These are phyloP conservation scores for Epichloe hybrida DNA, from an alignment of 2,329 filamentous ascomycete genomes.

Conservation along the genomic window DNA sequence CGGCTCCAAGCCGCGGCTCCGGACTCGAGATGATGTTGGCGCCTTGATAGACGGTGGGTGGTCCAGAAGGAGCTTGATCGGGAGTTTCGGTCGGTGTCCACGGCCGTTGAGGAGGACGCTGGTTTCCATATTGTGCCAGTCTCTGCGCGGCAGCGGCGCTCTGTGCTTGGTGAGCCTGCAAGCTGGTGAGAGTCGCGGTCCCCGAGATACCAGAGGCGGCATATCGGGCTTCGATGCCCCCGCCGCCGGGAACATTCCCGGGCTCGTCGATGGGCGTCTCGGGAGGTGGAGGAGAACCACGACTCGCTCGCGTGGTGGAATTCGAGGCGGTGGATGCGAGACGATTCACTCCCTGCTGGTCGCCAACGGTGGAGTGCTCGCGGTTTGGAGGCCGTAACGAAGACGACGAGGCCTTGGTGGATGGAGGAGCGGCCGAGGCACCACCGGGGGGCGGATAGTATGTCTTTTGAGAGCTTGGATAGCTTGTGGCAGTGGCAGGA, in stretches of 20 bases:
- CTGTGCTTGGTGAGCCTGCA: slow-evolving; percentile 46
- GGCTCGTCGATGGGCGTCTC: slow-evolving; percentile 77
- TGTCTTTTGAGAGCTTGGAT: slow-evolving; percentile 39
- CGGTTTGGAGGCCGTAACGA: slow-evolving; percentile 10
- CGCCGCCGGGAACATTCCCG: slow-evolving; percentile 48
- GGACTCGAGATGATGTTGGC: slow-evolving; percentile 50
- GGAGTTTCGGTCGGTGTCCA: slow-evolving; percentile 94
- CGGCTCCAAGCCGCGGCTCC: slow-evolving; percentile 26
- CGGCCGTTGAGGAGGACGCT: slow-evolving; percentile 39
- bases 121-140: slow-evolving; percentile 57
- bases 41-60: slow-evolving; percentile 85
- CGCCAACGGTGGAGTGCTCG: slow-evolving; percentile 18
- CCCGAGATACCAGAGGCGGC: slow-evolving; percentile 84
- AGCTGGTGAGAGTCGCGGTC: slow-evolving; percentile 63
- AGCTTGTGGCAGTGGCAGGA: slow-evolving; percentile 26
- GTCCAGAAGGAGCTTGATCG: slow-evolving; percentile 74
- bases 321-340: slow-evolving; percentile 77
- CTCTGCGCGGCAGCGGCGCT: slow-evolving; percentile 77
- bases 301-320: slow-evolving; percentile 80
- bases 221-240: slow-evolving; percentile 82
- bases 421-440: slow-evolving; percentile 17
- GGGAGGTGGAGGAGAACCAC: slow-evolving; percentile 87
- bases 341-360: slow-evolving; percentile 40
- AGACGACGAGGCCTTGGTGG: slow-evolving; percentile 14
- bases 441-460: slow-evolving; percentile 47